Conservation (phyloP, 2,329 filamentous ascomycete species). For the Alternaria sp. region DNA sequence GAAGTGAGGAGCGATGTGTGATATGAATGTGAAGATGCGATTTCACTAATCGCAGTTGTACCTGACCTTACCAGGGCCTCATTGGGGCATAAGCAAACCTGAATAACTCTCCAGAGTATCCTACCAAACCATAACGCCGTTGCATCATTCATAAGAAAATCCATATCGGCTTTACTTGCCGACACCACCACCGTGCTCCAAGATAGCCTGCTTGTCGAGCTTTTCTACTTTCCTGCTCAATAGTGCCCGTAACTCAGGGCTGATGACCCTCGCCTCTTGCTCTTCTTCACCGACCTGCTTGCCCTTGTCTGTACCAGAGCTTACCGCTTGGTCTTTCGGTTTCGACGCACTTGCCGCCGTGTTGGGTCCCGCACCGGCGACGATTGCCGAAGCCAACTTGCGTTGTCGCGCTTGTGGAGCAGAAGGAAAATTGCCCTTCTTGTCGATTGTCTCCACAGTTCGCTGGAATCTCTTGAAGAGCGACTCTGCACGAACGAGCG, state of each 20-base stretch:
- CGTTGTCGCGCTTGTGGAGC: slow-evolving; percentile 60
- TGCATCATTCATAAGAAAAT: not conserved
- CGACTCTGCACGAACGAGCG: slow-evolving; percentile 84
- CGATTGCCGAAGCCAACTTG: slow-evolving; percentile 51
- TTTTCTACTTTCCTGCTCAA: slow-evolving; percentile 68
- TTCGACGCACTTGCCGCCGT: slow-evolving; percentile 24
- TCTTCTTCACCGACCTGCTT: slow-evolving; percentile 45
- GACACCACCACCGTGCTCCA: slow-evolving; percentile 45
- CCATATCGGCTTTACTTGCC: slow-evolving; percentile 10
- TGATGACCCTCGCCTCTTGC: slow-evolving; percentile 64
- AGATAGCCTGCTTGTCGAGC: slow-evolving; percentile 56
- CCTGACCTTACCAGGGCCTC: slow-evolving; percentile 4
- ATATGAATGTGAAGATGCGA: slow-evolving; percentile 11
- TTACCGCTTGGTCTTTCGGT: slow-evolving; percentile 31
- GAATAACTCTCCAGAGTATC: not conserved
- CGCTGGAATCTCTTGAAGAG: slow-evolving; percentile 89
- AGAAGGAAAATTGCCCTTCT: slow-evolving; percentile 83
- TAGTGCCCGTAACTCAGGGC: slow-evolving; percentile 67
- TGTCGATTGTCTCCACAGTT: slow-evolving; percentile 89
- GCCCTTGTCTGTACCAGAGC: slow-evolving; percentile 45
- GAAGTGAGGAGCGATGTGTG: slow-evolving; percentile 14
- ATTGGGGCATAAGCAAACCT: not conserved
- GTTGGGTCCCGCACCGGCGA: slow-evolving; percentile 41
- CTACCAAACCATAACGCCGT: slow-evolving; percentile 16
- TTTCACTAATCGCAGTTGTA: not conserved